phyloP scores from a whole-genome alignment of 2,329 filamentous ascomycete genomes.

The Verticillium zaregamsianum region DNA sequence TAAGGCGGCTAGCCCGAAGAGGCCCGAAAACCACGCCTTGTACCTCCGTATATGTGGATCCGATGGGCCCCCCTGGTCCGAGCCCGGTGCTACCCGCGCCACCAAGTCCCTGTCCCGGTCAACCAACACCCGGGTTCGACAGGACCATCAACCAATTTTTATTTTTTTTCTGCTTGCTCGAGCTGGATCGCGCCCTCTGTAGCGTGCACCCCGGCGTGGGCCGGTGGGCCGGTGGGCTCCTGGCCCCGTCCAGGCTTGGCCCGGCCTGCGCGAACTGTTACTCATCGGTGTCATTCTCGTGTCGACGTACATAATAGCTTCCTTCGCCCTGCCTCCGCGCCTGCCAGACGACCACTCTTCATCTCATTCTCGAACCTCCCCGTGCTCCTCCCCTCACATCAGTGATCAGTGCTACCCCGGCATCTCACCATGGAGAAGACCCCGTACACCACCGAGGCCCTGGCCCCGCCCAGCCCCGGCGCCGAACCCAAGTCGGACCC shows the following conservation, averaged over 20 bases:
- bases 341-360: background rate
- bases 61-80: background rate
- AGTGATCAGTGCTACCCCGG: background rate
- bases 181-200: background rate
- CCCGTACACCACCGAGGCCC: background rate
- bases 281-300: background rate
- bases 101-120: too few relatives aligned
- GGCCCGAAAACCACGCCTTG: background rate
- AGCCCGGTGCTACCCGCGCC: too few relatives aligned
- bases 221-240: background rate
- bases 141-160: background rate
- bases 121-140: too few relatives aligned
- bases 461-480: background rate
- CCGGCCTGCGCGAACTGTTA: background rate
- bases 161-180: background rate
- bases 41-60: background rate
- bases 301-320: background rate
- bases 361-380: background rate
- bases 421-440: background rate
- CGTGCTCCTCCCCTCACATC: background rate
- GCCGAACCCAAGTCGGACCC: constrained; percentile 22
- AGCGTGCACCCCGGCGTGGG: background rate
- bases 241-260: background rate
- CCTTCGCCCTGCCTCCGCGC: background rate
- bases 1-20: background rate